Evolutionary conservation across 2,329 filamentous ascomycete species (phyloP).

Genomic region (Hirsutella rhossiliensis): DNA sequence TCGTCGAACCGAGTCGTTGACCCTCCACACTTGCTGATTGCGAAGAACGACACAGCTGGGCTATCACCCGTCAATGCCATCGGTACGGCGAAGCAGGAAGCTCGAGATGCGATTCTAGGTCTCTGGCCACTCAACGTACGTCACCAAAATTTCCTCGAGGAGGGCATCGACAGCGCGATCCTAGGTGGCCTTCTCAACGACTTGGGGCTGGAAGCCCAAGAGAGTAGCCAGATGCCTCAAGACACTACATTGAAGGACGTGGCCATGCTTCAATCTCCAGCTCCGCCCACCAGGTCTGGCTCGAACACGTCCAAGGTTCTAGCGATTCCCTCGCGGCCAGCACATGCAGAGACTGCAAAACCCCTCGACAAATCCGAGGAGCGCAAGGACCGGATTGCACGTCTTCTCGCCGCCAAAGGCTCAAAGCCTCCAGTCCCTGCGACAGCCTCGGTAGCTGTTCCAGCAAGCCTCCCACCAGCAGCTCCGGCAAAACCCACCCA

Average conservation of each 20-base stretch:
- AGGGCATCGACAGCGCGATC: conserved; percentile 55
- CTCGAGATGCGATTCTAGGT: conserved; percentile 54
- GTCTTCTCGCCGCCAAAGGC: conserved; percentile 61
- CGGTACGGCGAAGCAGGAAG: conserved; percentile 39
- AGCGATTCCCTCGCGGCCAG: neutral
- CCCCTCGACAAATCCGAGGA: conserved; percentile 37
- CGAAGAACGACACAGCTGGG: neutral
- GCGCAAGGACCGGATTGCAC: conserved; percentile 65
- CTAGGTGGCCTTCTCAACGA: conserved; percentile 56
- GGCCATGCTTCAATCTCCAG: neutral
- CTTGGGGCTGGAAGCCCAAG: conserved; percentile 42
- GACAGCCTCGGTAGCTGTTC: conserved; percentile 4
- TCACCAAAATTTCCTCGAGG: conserved; percentile 60
- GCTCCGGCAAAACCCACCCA: conserved; percentile 4
- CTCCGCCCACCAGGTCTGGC: neutral
- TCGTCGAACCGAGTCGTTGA: no score
- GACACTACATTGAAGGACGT: neutral
- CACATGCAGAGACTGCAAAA: neutral
- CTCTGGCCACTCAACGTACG: conserved; percentile 56
- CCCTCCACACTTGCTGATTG: no score
- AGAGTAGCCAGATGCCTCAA: neutral
- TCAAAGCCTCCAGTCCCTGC: conserved; percentile 30
- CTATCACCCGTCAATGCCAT: conserved; percentile 4
- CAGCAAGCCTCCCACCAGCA: conserved; percentile 3
- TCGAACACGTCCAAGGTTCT: neutral